Conservation (phyloP, 257 asterid species). For the Solanum commersonii region DNA sequence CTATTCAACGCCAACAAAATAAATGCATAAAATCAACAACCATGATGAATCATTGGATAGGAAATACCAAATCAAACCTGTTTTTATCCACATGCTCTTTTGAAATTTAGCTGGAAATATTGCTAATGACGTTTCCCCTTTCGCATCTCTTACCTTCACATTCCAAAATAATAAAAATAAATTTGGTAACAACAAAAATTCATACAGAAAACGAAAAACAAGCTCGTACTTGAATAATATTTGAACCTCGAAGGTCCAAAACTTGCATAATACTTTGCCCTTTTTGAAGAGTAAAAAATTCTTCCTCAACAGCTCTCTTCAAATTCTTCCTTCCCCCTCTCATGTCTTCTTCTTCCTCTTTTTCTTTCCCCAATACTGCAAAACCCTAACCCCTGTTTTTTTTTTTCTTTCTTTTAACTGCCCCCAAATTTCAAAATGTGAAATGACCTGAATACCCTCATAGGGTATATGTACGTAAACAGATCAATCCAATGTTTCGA, state of each 20-base stretch:
- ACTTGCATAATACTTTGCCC: slow-evolving; percentile 80
- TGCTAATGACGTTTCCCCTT: slow-evolving; percentile 54
- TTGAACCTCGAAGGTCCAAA: slow-evolving; percentile 67
- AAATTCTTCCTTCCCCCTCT: slow-evolving; percentile 85
- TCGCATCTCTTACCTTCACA: slow-evolving; percentile 61
- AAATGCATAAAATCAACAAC: background rate
- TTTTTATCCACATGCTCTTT: slow-evolving; percentile 87
- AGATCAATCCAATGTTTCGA: background rate
- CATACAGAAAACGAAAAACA: background rate
- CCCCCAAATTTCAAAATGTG: background rate
- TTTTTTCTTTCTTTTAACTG: background rate
- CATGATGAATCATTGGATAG: background rate
- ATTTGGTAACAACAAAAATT: background rate
- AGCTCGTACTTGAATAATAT: slow-evolving; percentile 57
- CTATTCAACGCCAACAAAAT: background rate
- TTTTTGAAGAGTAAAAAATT: slow-evolving; percentile 23
- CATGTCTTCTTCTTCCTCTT: slow-evolving; percentile 17
- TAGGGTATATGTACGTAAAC: background rate
- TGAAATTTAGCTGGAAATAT: slow-evolving; percentile 85
- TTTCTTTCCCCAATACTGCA: background rate
- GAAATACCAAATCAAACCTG: slow-evolving; percentile 32
- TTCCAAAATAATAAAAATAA: background rate
- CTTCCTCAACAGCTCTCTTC: slow-evolving; percentile 44
- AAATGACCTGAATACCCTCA: background rate
- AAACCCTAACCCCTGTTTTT: background rate